A percentile compares a stretch with the other conserved stretches of the same genome.
These are phyloP conservation scores for Discostella stelligera DNA, from an alignment of 352 stramenopile genomes.

Conservation along the genomic window DNA sequence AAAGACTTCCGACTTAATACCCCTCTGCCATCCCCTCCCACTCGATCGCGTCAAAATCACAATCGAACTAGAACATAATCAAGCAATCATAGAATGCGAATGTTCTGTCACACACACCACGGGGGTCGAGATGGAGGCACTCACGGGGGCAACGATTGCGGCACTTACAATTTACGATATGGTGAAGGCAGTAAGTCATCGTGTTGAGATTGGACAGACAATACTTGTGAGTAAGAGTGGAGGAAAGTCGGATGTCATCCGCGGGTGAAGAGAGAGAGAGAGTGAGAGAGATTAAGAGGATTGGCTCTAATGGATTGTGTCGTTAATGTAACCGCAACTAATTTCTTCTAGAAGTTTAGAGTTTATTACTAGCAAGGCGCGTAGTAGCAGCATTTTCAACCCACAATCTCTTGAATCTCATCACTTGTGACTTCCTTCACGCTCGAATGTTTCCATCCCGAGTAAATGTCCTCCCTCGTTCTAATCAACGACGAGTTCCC, in stretches of 20 bases:
- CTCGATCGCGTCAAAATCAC: slow-evolving; percentile 88
- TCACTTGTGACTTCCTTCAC: slow-evolving; percentile 63
- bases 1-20: slow-evolving; percentile 89
- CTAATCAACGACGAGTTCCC: slow-evolving; percentile 27
- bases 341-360: neutral
- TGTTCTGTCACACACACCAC: slow-evolving; percentile 91
- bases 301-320: neutral
- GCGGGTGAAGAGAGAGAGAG: neutral
- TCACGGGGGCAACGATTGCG: slow-evolving; percentile 91
- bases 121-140: slow-evolving; percentile 92
- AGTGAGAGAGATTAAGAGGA: neutral
- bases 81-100: slow-evolving; percentile 86
- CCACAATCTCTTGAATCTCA: slow-evolving; percentile 67
- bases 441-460: slow-evolving; percentile 57
- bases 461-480: slow-evolving; percentile 43
- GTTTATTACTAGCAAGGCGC: neutral
- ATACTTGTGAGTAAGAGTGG: slow-evolving; percentile 89
- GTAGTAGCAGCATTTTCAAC: neutral
- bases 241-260: slow-evolving; percentile 81
- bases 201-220: slow-evolving; percentile 91
- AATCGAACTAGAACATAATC: slow-evolving; percentile 77
- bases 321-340: neutral
- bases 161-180: slow-evolving; percentile 98
- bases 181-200: slow-evolving; percentile 95
- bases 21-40: slow-evolving; percentile 91